Conservation (phyloP, 495 filamentous ascomycete species). For the Podospora didyma region DNA sequence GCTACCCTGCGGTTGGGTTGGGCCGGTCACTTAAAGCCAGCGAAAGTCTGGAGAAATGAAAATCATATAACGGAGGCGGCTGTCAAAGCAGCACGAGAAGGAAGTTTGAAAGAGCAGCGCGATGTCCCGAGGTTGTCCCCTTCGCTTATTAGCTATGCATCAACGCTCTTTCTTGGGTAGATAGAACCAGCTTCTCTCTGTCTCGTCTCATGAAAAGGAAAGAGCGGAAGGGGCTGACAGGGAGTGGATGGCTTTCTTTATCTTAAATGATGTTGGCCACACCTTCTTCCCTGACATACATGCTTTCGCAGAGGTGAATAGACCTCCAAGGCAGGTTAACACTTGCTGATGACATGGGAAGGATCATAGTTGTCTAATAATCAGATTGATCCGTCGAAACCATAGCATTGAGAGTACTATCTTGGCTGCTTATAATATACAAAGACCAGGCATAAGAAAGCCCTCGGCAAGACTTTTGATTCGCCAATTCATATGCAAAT, state of each 20-base stretch:
- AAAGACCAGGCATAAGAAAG: conserved; percentile 7
- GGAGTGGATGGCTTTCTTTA: too few relatives aligned
- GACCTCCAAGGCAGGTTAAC: too few relatives aligned
- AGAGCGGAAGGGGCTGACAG: too few relatives aligned
- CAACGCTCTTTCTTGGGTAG: too few relatives aligned
- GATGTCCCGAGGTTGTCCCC: neutral
- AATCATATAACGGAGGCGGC: neutral
- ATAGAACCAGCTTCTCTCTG: too few relatives aligned
- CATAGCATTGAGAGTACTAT: neutral
- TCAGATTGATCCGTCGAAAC: neutral
- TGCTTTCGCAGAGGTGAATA: too few relatives aligned
- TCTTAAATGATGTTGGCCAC: too few relatives aligned
- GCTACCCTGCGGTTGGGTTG: conserved; percentile 3
- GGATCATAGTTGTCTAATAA: neutral
- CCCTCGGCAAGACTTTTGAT: conserved; percentile 20
- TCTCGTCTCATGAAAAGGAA: too few relatives aligned
- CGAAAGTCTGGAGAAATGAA: conserved; percentile 12
- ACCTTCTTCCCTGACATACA: too few relatives aligned
- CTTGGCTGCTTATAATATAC: neutral
- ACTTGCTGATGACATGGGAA: neutral
- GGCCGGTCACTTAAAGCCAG: conserved; percentile 3
- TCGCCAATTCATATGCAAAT: conserved; percentile 37
- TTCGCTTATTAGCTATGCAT: too few relatives aligned
- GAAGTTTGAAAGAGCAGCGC: neutral
- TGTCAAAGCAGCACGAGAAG: neutral